phyloP scores from a whole-genome alignment of 371 early-diverging fungal species.

The Parasitella parasitica region DNA sequence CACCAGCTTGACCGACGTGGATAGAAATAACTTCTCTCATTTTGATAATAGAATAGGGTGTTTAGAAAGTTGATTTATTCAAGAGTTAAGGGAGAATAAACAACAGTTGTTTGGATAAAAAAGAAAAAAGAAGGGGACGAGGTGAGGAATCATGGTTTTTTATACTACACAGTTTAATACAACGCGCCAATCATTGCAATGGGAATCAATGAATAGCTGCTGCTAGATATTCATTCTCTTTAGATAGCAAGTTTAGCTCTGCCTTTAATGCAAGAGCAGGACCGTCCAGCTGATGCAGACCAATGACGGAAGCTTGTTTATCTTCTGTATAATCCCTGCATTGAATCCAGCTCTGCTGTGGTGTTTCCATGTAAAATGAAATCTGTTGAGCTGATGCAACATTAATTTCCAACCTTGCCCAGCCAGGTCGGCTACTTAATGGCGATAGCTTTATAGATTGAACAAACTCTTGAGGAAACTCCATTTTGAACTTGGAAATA shows the following conservation, averaged over 20 bases:
- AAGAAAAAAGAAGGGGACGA: not conserved
- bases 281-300: constrained; percentile 39
- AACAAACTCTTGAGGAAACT: constrained; percentile 57
- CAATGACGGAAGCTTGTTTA: constrained; percentile 54
- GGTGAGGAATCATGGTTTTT: not conserved
- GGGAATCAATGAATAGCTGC: not conserved
- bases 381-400: constrained; percentile 28
- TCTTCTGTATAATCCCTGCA: constrained; percentile 80
- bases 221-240: constrained; percentile 8
- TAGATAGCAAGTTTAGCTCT: constrained; percentile 19
- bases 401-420: constrained; percentile 36
- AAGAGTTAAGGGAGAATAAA: constrained; percentile 30
- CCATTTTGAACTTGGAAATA: constrained; percentile 69
- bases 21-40: constrained; percentile 99
- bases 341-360: constrained; percentile 53
- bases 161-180: not conserved
- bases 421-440: constrained; percentile 25
- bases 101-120: constrained; percentile 3
- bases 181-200: not conserved
- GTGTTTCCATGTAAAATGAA: constrained; percentile 62
- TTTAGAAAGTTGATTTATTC: constrained; percentile 11
- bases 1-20: constrained; percentile 99
- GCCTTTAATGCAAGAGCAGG: constrained; percentile 37
- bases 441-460: constrained; percentile 51
- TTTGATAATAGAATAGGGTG: not conserved